Conservation (phyloP, 306 rosid genomes). For the Lathyrus sativus region DNA sequence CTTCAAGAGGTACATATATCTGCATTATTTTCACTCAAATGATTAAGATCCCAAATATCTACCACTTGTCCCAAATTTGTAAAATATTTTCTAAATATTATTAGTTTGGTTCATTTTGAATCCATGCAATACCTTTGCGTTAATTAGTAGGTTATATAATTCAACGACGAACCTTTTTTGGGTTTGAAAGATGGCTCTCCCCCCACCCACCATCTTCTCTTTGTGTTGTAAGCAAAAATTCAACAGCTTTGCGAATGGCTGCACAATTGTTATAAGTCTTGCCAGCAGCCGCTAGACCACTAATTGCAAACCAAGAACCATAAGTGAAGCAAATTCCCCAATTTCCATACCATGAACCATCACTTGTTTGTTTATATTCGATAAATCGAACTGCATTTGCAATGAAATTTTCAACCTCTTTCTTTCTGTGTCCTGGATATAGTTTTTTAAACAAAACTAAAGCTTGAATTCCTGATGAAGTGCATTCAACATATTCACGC, state of each 20-base stretch:
- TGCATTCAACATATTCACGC: slow-evolving; percentile 55
- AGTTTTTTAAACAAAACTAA: slow-evolving; percentile 45
- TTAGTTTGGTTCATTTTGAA: neutral
- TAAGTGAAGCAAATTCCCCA: slow-evolving; percentile 41
- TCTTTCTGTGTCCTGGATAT: slow-evolving; percentile 47
- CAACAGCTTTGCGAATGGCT: slow-evolving; percentile 28
- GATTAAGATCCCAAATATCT: no score
- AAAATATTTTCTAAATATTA: no score
- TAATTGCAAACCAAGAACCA: slow-evolving; percentile 56
- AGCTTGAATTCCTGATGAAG: slow-evolving; percentile 50
- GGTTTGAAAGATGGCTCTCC: slow-evolving; percentile 40
- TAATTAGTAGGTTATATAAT: no score
- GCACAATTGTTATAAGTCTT: slow-evolving; percentile 45
- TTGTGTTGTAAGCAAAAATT: neutral
- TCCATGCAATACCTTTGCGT: neutral
- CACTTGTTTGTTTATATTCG: neutral
- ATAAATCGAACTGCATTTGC: neutral
- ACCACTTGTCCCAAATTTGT: no score
- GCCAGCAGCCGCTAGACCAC: slow-evolving; percentile 49
- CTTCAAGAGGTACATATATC: slow-evolving; percentile 53
- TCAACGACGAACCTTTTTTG: slow-evolving; percentile 36
- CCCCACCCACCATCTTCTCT: slow-evolving; percentile 2
- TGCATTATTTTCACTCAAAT: slow-evolving; percentile 12
- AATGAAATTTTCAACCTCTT: slow-evolving; percentile 47
- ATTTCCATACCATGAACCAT: slow-evolving; percentile 5